Conservation (phyloP, 2,329 filamentous ascomycete species). For the Fusarium falciforme region DNA sequence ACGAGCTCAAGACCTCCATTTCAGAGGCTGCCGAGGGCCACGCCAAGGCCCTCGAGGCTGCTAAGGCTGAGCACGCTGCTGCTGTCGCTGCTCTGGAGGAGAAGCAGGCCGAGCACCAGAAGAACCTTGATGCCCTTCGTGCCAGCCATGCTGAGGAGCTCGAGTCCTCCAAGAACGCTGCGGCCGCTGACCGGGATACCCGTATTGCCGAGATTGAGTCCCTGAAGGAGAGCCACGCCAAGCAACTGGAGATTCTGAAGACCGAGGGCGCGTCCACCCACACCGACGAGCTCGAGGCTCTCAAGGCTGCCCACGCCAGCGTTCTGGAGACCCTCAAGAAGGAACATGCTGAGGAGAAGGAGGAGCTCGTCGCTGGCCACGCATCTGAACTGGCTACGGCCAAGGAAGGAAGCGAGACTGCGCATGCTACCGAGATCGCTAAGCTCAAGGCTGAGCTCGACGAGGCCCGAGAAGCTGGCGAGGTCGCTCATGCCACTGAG, state of each 20-base stretch:
- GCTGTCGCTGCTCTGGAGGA: slow-evolving; percentile 60
- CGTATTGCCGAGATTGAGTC: slow-evolving; percentile 63
- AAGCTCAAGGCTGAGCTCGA: slow-evolving; percentile 46
- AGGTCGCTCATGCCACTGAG: slow-evolving; percentile 47
- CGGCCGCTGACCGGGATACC: slow-evolving; percentile 61
- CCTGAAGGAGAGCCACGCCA: slow-evolving; percentile 66
- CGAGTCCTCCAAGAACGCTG: slow-evolving; percentile 65
- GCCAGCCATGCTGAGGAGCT: slow-evolving; percentile 69
- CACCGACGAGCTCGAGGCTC: slow-evolving; percentile 54
- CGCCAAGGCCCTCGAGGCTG: slow-evolving; percentile 55
- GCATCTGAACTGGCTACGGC: slow-evolving; percentile 46
- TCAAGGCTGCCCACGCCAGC: slow-evolving; percentile 58
- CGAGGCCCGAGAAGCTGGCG: slow-evolving; percentile 45
- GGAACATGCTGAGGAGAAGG: slow-evolving; percentile 53
- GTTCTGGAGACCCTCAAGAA: slow-evolving; percentile 56
- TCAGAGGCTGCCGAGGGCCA: slow-evolving; percentile 53
- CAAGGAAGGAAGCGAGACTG: slow-evolving; percentile 46
- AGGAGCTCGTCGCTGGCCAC: slow-evolving; percentile 47
- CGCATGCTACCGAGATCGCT: slow-evolving; percentile 45
- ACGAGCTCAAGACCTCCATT: slow-evolving; percentile 57
- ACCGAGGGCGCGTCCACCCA: slow-evolving; percentile 54
- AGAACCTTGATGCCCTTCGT: slow-evolving; percentile 65
- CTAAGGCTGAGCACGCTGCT: slow-evolving; percentile 57
- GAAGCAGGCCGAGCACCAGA: slow-evolving; percentile 65
- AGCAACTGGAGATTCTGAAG: slow-evolving; percentile 59